Evolutionary conservation across 1,284 basidiomycete species (phyloP).

Genomic region (Heimioporus punctisporus): DNA sequence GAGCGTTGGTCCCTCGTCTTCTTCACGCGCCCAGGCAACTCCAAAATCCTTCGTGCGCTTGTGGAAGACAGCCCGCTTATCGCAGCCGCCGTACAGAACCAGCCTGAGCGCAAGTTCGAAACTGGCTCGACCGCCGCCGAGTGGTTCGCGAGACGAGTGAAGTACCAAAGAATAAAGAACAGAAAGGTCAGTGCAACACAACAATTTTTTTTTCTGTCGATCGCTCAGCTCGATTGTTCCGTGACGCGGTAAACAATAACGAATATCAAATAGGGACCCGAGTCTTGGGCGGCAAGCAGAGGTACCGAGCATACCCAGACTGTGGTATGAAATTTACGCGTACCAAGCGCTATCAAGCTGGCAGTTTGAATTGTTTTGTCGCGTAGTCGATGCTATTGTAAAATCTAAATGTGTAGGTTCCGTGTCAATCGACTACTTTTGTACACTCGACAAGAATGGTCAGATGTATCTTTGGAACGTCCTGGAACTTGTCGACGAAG

Average conservation of each 20-base stretch:
- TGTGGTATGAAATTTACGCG: conserved; percentile 18
- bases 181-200: conserved; percentile 33
- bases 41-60: conserved; percentile 46
- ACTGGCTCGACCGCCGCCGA: conserved; percentile 46
- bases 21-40: conserved; percentile 63
- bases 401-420: no score
- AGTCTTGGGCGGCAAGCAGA: conserved; percentile 36
- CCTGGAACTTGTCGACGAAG: no score
- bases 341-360: no score
- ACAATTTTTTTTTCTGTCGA: not conserved
- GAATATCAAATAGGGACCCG: conserved; percentile 30
- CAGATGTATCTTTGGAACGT: no score
- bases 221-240: not conserved
- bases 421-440: no score
- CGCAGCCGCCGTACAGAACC: conserved; percentile 37
- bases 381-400: no score
- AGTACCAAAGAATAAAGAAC: conserved; percentile 47
- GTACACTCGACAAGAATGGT: no score
- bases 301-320: conserved; percentile 36
- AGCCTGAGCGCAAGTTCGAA: conserved; percentile 36
- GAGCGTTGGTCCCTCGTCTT: conserved; percentile 64
- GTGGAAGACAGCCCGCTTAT: conserved; percentile 52
- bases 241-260: not conserved
- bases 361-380: no score
- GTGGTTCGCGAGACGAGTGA: conserved; percentile 51